Percentiles rank a stretch among this genome's conserved stretches.
These are phyloP conservation scores for Dimocarpus longan DNA, from an alignment of 345 rosid species.

Conservation along the genomic window DNA sequence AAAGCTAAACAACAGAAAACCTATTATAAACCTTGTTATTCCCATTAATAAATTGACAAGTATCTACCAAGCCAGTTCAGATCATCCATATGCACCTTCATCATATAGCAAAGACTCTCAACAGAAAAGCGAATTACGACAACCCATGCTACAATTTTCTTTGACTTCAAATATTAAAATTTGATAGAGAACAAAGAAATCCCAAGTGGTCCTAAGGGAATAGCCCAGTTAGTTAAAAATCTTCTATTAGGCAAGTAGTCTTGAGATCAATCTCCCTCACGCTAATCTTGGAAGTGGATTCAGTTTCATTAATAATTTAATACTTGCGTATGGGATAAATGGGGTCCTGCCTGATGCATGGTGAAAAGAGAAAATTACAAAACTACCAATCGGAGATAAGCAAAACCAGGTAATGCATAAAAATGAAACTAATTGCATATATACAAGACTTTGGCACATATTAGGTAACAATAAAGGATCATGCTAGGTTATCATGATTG, in stretches of 20 bases:
- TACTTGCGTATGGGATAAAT: neutral
- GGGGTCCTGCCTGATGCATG: neutral
- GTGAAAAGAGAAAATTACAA: neutral
- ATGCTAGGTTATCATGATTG: neutral
- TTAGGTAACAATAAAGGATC: neutral
- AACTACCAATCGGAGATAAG: neutral
- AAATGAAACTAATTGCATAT: neutral
- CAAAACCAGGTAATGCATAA: neutral
- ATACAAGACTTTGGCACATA: neutral
- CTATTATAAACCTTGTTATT: neutral
- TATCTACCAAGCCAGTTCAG: neutral
- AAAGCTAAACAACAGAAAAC: neutral
- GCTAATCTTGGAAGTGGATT: neutral
- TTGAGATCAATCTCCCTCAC: neutral
- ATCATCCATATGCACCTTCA: neutral
- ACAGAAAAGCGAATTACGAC: neutral
- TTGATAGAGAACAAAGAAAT: neutral
- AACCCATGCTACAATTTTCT: neutral
- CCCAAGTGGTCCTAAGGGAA: neutral
- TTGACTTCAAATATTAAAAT: conserved; percentile 2
- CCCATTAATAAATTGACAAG: neutral
- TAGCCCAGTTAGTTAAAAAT: neutral
- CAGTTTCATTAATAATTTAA: neutral
- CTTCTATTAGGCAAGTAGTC: neutral
- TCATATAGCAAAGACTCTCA: neutral